Evolutionary conservation across 306 rosid genomes (phyloP).

Genomic region (Ochetophila trinervis): DNA sequence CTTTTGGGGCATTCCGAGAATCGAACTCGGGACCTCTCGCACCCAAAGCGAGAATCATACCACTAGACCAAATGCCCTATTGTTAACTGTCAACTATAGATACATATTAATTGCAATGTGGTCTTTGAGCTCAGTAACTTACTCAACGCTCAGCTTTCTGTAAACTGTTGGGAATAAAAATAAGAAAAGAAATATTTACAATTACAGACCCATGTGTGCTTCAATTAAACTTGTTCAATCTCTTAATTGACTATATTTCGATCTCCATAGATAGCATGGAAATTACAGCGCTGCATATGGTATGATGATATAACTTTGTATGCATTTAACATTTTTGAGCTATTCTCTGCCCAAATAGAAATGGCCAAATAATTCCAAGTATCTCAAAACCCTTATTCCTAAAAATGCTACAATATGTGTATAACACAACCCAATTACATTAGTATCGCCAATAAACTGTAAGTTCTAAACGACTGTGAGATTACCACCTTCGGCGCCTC

Average conservation of each 20-base stretch:
- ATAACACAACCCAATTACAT: slow-evolving; percentile 12
- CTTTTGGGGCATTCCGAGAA: slow-evolving; percentile 56
- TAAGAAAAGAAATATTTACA: background rate
- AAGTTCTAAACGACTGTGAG: slow-evolving; percentile 14
- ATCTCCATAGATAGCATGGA: background rate
- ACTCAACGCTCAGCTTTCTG: too few species aligned
- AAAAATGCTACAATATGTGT: slow-evolving; percentile 34
- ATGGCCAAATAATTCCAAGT: background rate
- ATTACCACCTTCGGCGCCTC: slow-evolving; percentile 86
- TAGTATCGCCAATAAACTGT: slow-evolving; percentile 12
- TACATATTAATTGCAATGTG: too few species aligned
- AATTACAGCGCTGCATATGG: slow-evolving; percentile 7
- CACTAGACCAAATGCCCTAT: slow-evolving; percentile 73
- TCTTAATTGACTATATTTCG: background rate
- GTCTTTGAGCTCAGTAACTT: too few species aligned
- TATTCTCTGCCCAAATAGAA: background rate
- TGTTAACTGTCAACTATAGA: too few species aligned
- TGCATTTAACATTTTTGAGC: background rate
- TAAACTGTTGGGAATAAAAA: too few species aligned
- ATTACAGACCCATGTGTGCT: too few species aligned
- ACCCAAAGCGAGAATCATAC: slow-evolving; percentile 78
- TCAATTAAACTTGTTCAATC: background rate
- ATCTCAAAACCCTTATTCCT: slow-evolving; percentile 27
- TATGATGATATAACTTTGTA: background rate
- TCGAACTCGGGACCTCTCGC: slow-evolving; percentile 73